Evolutionary conservation across 2,329 filamentous ascomycete species (phyloP), one percentile per base, ranked within the genome.

Genomic region (Trichophyton schoenleinii): DNA sequence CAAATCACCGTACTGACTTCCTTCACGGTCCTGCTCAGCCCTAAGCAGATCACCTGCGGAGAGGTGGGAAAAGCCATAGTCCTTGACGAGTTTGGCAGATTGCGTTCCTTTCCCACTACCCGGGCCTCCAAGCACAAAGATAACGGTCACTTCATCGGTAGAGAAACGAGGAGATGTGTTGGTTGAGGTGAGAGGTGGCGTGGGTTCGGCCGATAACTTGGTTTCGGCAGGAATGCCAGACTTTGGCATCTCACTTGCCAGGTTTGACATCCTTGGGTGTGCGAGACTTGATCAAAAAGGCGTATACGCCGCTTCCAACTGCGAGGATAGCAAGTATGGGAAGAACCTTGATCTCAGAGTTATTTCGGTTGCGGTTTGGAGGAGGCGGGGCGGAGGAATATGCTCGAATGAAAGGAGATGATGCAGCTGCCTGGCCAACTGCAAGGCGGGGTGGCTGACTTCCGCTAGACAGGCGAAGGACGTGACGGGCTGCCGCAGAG

Each of bases 101-200:
- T 99, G 92, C 2, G 94, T 99, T 69, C 94, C 94, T 75, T 99
- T 99, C 69, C 94, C 94, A 65, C 91, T 89, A 66, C 94, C 94
- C 13, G 94, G 94, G 1, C 94, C 94, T 74, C 92, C 92, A 64
- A 99, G 90, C 65, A 97, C 90, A 79, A 96, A 97, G 74, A 99
- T 79, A 63, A 97, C 91, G n/a, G 90, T 94, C 36, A 95, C 89
- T 63, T 91, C 81, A 84, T 83, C 70, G 58, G 87, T 78, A 62
- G 83, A 86, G 81, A 95, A 96, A 70, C 87, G 84, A 3, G 91
- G 87, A 60, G 79, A 77, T 52, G 74, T 71, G 73, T 86, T 87
- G 64, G 77, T 72, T 34, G 81, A 79, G 65, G 79, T 76, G 61
- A 68, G 63, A 75, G 74, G 70, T 77, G 76, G 69, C 72, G 73